phyloP scores from a whole-genome alignment of 208 protist genomes.

The Trypanosoma avium region DNA sequence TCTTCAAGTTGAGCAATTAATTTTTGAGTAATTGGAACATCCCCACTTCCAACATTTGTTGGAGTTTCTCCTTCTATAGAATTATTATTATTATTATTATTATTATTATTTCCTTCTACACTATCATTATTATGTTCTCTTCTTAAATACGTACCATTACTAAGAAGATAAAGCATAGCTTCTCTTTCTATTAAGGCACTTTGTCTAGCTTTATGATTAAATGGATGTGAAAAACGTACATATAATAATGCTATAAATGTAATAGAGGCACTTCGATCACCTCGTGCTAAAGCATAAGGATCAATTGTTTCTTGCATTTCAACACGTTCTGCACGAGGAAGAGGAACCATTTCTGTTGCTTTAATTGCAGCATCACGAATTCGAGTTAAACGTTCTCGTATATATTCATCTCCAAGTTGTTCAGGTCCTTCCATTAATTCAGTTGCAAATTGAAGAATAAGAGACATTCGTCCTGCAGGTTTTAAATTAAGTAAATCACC shows the following conservation, averaged over 20 bases:
- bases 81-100: too few species aligned
- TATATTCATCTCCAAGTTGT: slow-evolving; percentile 28
- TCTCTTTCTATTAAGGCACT: slow-evolving; percentile 62
- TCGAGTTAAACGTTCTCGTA: slow-evolving; percentile 22
- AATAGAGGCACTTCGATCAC: slow-evolving; percentile 57
- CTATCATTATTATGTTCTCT: not conserved
- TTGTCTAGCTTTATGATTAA: slow-evolving; percentile 83
- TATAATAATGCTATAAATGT: slow-evolving; percentile 87
- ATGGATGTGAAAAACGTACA: slow-evolving; percentile 84
- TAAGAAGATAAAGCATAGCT: slow-evolving; percentile 73
- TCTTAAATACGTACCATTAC: slow-evolving; percentile 34
- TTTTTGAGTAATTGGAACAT: slow-evolving; percentile 4
- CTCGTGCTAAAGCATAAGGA: slow-evolving; percentile 64
- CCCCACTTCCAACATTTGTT: slow-evolving; percentile 31
- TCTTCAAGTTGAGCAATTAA: slow-evolving; percentile 58
- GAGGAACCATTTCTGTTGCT: slow-evolving; percentile 23
- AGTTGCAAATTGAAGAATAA: slow-evolving; percentile 84
- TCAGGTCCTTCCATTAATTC: slow-evolving; percentile 64
- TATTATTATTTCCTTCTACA: not conserved
- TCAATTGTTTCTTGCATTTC: slow-evolving; percentile 78
- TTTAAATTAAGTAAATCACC: slow-evolving; percentile 65
- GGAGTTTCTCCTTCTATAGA: not conserved
- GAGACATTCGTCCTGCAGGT: slow-evolving; percentile 63
- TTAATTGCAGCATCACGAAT: slow-evolving; percentile 30
- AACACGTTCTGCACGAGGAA: slow-evolving; percentile 38